Evolutionary conservation across 192 early-diverging fungal species (phyloP).

Genomic region (Backusella morwellensis): DNA sequence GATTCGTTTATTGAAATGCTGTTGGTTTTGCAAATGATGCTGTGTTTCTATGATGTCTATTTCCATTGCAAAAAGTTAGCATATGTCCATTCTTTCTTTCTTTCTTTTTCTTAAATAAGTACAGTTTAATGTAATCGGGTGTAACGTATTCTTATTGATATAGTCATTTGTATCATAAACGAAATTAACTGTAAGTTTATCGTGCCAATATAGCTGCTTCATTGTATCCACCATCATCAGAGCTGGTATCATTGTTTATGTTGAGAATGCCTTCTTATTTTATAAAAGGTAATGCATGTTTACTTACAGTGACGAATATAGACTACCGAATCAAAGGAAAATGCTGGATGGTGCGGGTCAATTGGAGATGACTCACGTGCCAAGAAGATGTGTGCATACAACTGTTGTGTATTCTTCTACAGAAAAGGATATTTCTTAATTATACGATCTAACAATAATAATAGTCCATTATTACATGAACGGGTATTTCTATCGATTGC

Average conservation of each 20-base stretch:
- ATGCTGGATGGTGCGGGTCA: slow-evolving; percentile 38
- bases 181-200: slow-evolving; percentile 67
- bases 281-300: background rate
- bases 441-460: background rate
- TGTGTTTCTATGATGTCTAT: background rate
- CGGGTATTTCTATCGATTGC: background rate
- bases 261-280: background rate
- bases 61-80: background rate
- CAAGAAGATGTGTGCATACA: slow-evolving; percentile 61
- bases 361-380: slow-evolving; percentile 37
- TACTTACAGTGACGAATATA: slow-evolving; percentile 51
- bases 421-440: background rate
- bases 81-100: too few relatives aligned
- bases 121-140: slow-evolving; percentile 48
- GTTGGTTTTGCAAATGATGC: background rate
- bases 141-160: slow-evolving; percentile 44
- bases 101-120: too few relatives aligned
- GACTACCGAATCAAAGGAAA: slow-evolving; percentile 41
- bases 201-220: slow-evolving; percentile 60
- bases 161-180: slow-evolving; percentile 46
- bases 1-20: slow-evolving; percentile 19
- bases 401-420: slow-evolving; percentile 45
- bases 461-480: background rate
- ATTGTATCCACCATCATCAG: background rate
- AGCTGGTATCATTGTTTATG: background rate